Conservation (phyloP, 2,329 filamentous ascomycete genomes). For the Ceratocystis ficicola region DNA sequence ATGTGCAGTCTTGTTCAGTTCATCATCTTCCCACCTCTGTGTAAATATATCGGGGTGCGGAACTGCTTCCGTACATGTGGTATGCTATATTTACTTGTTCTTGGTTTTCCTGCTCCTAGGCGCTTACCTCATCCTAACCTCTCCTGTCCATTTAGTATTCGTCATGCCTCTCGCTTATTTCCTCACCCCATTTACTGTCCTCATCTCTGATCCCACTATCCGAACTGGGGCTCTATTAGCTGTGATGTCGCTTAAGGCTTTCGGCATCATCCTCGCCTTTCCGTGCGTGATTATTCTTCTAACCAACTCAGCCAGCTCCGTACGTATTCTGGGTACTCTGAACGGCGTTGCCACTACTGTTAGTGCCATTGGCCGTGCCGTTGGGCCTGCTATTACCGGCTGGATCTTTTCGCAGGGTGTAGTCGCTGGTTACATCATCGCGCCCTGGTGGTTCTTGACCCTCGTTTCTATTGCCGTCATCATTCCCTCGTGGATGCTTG, state of each 20-base stretch:
- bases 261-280: slow-evolving; percentile 71
- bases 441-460: slow-evolving; percentile 71
- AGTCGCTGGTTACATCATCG: slow-evolving; percentile 59
- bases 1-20: slow-evolving; percentile 76
- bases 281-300: slow-evolving; percentile 82
- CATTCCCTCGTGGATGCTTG: slow-evolving; percentile 60
- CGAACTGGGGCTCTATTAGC: slow-evolving; percentile 53
- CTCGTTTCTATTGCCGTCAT: slow-evolving; percentile 51
- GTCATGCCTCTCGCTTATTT: slow-evolving; percentile 66
- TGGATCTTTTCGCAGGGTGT: slow-evolving; percentile 64
- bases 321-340: slow-evolving; percentile 70
- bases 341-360: slow-evolving; percentile 84
- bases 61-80: slow-evolving; percentile 56
- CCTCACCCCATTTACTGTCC: slow-evolving; percentile 66
- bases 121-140: background rate
- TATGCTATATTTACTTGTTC: slow-evolving; percentile 27
- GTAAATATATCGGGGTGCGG: slow-evolving; percentile 60
- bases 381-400: slow-evolving; percentile 65
- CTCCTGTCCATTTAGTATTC: slow-evolving; percentile 34
- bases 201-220: slow-evolving; percentile 37
- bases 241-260: slow-evolving; percentile 62
- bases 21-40: slow-evolving; percentile 65
- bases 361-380: slow-evolving; percentile 64
- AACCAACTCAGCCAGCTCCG: slow-evolving; percentile 68
- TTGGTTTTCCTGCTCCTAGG: background rate